Evolutionary conservation across 1,139 yeast species (phyloP).

Genomic region (Wickerhamomyces sp.): DNA sequence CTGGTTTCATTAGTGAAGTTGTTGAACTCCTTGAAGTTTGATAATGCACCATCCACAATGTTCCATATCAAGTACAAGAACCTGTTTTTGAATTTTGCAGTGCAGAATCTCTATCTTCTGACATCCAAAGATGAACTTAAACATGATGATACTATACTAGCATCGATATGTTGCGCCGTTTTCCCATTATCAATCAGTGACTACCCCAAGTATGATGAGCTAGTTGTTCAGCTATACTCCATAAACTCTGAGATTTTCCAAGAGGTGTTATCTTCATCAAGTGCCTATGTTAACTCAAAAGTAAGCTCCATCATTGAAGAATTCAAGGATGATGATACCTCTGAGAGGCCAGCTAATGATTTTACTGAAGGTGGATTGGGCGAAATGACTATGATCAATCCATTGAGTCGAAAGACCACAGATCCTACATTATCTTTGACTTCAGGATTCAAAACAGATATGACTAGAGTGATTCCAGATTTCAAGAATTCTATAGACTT

Average conservation of each 20-base stretch:
- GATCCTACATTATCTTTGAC: conserved; percentile 13
- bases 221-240: conserved; percentile 16
- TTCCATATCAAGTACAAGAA: conserved; percentile 23
- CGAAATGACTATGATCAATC: conserved; percentile 38
- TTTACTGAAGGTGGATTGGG: conserved; percentile 22
- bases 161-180: conserved; percentile 9
- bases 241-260: conserved; percentile 10
- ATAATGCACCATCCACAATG: conserved; percentile 22
- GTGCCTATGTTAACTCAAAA: conserved; percentile 15
- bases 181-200: conserved; percentile 25
- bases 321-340: conserved; percentile 18
- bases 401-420: conserved; percentile 25
- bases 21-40: conserved; percentile 16
- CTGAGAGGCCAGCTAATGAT: conserved; percentile 10
- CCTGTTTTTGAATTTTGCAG: conserved; percentile 17
- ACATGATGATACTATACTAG: conserved; percentile 2
- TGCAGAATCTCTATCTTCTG: conserved; percentile 15
- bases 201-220: conserved; percentile 23
- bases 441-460: conserved; percentile 12
- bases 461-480: conserved; percentile 17
- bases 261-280: conserved; percentile 3
- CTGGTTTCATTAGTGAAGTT: conserved; percentile 11
- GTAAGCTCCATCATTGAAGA: conserved; percentile 18
- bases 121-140: not conserved
- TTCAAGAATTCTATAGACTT: conserved; percentile 3